Evolutionary conservation across 2,329 filamentous ascomycete species (phyloP), one percentile per base, ranked within the genome.

Genomic region (Fusarium sp.): DNA sequence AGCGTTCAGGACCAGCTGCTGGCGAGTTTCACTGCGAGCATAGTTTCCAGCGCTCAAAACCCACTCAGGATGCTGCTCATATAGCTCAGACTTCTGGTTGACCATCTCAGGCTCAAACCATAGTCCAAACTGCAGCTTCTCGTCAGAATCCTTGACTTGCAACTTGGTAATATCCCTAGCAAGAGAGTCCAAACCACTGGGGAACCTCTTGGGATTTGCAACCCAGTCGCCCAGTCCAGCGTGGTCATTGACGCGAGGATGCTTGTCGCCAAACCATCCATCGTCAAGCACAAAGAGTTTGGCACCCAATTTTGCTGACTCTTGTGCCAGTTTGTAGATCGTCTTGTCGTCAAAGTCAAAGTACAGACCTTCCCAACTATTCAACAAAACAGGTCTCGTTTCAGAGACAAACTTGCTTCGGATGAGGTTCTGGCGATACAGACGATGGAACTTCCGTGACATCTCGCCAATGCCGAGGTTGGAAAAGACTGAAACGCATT

Each of bases 31-130:
- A 0, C 87, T 91, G 18, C 89, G 86, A 3, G 87, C 83, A 74
- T 92, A 88, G 1, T 83, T 79, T 8, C 87, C 88, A 0, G 89
- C 86, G 62, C 90, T 86, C 59, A 92, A 75, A 6, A 85, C 89
- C 90, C 90, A 92, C 62, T 92, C 89, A 0, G 90, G 90, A 71
- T 92, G 90, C 49, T 88, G 81, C 2, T 85, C 79, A 77, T 92
- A 92, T 4, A 92, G 82, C 5, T 83, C 86, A 0, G 90, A 92
- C 60, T 89, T 88, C 3, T 88, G 87, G 64, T 89, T 91, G 56
- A 92, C 87, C 91, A 92, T 92, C 74, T 92, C 90, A 0, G 90
- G 90, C 77, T 92, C 91, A 5, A 92, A 85, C 90, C 90, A 92
- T 7, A 92, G 84, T 21, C 90, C 90, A 71, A 92, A 92, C 18